A percentile compares a stretch with the other conserved stretches of the same genome.
phyloP scores from a whole-genome alignment of 2,329 filamentous ascomycete species.

The Decorospora gaudefroyi region DNA sequence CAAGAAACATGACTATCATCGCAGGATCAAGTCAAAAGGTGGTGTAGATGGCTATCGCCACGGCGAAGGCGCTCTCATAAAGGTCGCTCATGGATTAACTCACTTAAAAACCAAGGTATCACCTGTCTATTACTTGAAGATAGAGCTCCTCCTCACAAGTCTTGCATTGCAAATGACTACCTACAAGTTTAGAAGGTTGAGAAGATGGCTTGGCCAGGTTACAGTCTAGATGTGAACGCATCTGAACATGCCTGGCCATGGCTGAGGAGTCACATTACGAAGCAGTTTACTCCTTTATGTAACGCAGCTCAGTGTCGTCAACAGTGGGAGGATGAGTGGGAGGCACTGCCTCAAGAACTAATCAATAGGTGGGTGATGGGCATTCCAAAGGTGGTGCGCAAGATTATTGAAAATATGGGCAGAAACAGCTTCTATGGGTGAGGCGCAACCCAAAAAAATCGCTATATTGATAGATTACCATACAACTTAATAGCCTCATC shows the following conservation, averaged over 20 bases:
- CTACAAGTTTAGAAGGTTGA: constrained; percentile 5
- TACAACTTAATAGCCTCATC: not conserved
- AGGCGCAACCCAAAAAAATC: not conserved
- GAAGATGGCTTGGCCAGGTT: constrained; percentile 9
- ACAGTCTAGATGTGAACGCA: constrained; percentile 13
- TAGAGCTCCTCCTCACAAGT: constrained; percentile 11
- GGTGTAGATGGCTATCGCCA: constrained; percentile 6
- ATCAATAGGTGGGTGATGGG: constrained; percentile 10
- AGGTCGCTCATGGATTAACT: constrained; percentile 5
- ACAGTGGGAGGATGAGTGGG: constrained; percentile 1
- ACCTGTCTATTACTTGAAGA: constrained; percentile 9
- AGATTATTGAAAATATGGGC: constrained; percentile 3
- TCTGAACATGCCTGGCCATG: constrained; percentile 13
- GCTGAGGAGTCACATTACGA: constrained; percentile 5
- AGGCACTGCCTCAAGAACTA: constrained; percentile 3
- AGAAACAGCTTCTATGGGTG: not conserved
- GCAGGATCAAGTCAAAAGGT: not conserved
- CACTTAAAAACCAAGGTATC: constrained; percentile 1
- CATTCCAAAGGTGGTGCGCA: constrained; percentile 2
- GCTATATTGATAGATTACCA: not conserved
- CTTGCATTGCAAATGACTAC: constrained; percentile 6
- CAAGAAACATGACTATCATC: constrained; percentile 5
- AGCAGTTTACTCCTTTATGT: constrained; percentile 6
- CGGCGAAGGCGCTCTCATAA: constrained; percentile 6
- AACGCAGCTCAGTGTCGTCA: constrained; percentile 1